Percentiles rank a stretch among this genome's conserved stretches.
These are phyloP conservation scores for Fomitopsis palustris DNA, from an alignment of 1,284 basidiomycete genomes.

Conservation along the genomic window DNA sequence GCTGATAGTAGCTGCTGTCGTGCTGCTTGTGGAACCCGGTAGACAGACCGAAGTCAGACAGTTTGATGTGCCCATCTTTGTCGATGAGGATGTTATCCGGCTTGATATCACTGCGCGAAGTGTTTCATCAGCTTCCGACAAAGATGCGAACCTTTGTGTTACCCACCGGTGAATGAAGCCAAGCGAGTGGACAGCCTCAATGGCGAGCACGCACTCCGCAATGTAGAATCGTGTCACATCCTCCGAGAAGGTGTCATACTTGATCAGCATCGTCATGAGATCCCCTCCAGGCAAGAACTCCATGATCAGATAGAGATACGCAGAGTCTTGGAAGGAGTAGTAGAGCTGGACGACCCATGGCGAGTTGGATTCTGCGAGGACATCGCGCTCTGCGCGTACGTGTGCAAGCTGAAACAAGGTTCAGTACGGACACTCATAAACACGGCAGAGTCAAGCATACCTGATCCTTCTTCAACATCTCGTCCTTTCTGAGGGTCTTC, in stretches of 20 bases:
- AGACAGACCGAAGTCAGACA: constrained; percentile 97
- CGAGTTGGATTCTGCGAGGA: constrained; percentile 96
- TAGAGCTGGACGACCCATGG: constrained; percentile 98
- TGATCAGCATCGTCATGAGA: constrained; percentile 99
- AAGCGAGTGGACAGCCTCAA: constrained; percentile 96
- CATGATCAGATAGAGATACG: constrained; percentile 98
- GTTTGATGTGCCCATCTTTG: constrained; percentile 93
- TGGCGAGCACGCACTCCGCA: constrained; percentile 97
- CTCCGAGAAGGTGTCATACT: constrained; percentile 98
- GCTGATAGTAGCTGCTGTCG: constrained; percentile 94
- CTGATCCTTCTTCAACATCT: constrained; percentile 99
- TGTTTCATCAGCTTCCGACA: neutral
- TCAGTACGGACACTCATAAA: constrained; percentile 9
- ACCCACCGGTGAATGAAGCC: constrained; percentile 96
- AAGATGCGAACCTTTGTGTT: neutral
- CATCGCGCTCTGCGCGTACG: constrained; percentile 97
- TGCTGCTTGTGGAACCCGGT: constrained; percentile 98
- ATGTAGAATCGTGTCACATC: constrained; percentile 99
- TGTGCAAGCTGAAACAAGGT: constrained; percentile 75
- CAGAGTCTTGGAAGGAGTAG: constrained; percentile 97
- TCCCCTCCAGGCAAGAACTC: constrained; percentile 98
- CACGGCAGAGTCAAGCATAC: constrained; percentile 39
- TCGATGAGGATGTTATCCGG: constrained; percentile 99
- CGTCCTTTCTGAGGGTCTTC: constrained; percentile 97
- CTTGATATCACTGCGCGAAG: constrained; percentile 83